These are phyloP conservation scores for Aureobasidium vineae DNA, from an alignment of 2,329 filamentous ascomycete genomes.

Conservation along the genomic window DNA sequence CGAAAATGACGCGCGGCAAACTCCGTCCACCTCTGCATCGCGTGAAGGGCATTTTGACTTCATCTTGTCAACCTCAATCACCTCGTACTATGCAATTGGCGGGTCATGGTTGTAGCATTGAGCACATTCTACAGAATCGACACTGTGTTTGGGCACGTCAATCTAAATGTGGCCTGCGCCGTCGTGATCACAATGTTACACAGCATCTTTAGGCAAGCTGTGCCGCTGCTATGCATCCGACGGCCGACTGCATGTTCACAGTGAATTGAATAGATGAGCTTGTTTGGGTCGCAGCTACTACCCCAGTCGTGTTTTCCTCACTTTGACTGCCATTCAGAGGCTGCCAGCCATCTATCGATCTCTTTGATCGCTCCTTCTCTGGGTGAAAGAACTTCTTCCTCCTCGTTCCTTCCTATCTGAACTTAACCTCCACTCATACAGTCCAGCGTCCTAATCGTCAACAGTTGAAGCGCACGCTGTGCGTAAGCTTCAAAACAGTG, in stretches of 20 bases:
- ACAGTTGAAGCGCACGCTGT: background rate
- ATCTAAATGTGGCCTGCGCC: background rate
- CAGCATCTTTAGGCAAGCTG: constrained; percentile 4
- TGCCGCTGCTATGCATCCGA: constrained; percentile 1
- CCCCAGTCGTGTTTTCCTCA: background rate
- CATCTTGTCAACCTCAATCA: background rate
- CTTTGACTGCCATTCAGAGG: background rate
- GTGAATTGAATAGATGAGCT: background rate
- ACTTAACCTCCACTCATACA: background rate
- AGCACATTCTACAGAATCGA: background rate
- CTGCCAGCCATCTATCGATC: background rate
- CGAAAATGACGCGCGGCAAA: background rate
- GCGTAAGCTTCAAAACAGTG: background rate
- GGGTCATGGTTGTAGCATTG: too few relatives aligned
- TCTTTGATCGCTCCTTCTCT: background rate
- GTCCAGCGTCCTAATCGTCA: background rate
- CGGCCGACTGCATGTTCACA: constrained; percentile 2
- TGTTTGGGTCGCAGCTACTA: background rate
- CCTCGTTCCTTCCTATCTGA: background rate
- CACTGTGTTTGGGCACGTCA: background rate
- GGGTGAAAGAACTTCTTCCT: background rate
- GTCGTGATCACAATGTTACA: constrained; percentile 2
- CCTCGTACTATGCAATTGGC: background rate
- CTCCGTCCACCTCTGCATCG: background rate
- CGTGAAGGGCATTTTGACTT: background rate